Conservation (phyloP, 768 basidiomycete species). For the Tephrocybe sp. region DNA sequence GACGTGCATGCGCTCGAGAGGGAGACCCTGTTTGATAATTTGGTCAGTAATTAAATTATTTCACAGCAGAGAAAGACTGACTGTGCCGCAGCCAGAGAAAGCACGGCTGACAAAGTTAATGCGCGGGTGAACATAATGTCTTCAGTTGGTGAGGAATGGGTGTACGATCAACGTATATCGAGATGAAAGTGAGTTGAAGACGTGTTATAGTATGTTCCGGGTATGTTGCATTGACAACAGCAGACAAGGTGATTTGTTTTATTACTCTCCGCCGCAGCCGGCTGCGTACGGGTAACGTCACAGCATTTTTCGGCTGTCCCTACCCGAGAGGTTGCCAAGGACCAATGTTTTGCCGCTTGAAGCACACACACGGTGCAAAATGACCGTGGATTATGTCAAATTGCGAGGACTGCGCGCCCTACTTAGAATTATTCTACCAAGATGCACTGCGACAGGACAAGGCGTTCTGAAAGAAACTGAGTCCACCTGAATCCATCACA, state of each 20-base stretch:
- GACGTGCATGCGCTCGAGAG: slow-evolving; percentile 50
- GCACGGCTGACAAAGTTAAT: slow-evolving; percentile 16
- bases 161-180: background rate
- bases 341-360: too few relatives aligned
- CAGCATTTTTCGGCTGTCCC: too few relatives aligned
- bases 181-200: background rate
- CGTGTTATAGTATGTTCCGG: background rate
- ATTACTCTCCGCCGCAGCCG: background rate
- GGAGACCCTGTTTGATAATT: slow-evolving; percentile 9
- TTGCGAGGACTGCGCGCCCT: too few relatives aligned
- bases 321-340: too few relatives aligned
- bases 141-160: background rate
- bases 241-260: background rate
- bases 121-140: slow-evolving; percentile 11
- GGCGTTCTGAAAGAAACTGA: too few relatives aligned
- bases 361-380: too few relatives aligned
- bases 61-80: slow-evolving; percentile 1
- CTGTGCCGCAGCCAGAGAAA: slow-evolving; percentile 17
- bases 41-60: background rate
- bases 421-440: too few relatives aligned
- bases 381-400: too few relatives aligned
- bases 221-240: too few relatives aligned
- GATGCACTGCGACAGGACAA: too few relatives aligned
- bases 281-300: too few relatives aligned
- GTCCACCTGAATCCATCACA: too few relatives aligned